Conservation (phyloP, 2,329 filamentous ascomycete genomes). For the Tolypocladium tropicale region DNA sequence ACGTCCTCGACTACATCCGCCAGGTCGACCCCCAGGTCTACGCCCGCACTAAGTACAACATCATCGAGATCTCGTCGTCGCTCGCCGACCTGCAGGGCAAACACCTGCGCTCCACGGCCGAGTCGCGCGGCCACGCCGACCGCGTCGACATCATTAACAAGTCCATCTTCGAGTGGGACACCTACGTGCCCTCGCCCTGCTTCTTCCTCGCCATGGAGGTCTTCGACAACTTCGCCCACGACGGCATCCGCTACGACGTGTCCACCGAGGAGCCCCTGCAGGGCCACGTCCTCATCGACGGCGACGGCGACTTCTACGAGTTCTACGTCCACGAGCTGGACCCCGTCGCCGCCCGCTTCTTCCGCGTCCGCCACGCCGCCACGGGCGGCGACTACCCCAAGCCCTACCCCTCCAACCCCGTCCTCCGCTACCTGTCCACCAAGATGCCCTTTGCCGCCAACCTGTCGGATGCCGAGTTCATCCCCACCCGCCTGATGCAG, state of each 20-base stretch:
- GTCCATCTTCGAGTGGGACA: constrained; percentile 89
- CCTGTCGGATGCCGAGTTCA: constrained; percentile 78
- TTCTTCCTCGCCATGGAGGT: constrained; percentile 98
- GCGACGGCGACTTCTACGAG: constrained; percentile 82
- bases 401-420: constrained; percentile 42
- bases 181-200: constrained; percentile 81
- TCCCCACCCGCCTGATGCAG: constrained; percentile 89
- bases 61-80: constrained; percentile 86
- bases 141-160: constrained; percentile 93
- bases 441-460: constrained; percentile 63
- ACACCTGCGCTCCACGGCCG: constrained; percentile 56
- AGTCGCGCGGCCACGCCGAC: constrained; percentile 63
- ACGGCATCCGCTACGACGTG: constrained; percentile 83
- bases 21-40: constrained; percentile 86
- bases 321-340: constrained; percentile 80
- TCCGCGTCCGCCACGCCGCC: constrained; percentile 75
- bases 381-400: constrained; percentile 53
- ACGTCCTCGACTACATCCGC: constrained; percentile 93
- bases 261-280: constrained; percentile 75
- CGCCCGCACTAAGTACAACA: constrained; percentile 81
- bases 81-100: constrained; percentile 69
- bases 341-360: constrained; percentile 69
- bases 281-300: constrained; percentile 78
- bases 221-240: constrained; percentile 97
- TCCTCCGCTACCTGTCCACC: constrained; percentile 51